These are phyloP conservation scores for Toxoplasma gondii DNA, from an alignment of 169 alveolate species.

Conservation along the genomic window DNA sequence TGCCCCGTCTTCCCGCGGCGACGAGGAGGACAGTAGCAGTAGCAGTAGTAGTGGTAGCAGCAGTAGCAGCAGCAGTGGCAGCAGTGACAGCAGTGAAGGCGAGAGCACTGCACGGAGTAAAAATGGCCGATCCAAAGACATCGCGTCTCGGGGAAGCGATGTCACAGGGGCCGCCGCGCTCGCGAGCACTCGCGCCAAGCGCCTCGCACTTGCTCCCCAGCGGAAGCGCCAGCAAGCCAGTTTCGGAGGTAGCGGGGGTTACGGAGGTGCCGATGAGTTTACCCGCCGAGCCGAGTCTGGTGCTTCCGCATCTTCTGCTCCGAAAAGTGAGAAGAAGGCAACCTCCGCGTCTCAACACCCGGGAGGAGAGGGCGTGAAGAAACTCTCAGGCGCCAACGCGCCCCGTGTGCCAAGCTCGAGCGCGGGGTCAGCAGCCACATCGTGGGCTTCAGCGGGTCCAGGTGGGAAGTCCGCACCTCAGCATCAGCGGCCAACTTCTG, in stretches of 20 bases:
- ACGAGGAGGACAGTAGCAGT: slow-evolving; percentile 2
- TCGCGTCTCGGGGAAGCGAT: not conserved
- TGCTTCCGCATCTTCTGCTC: not conserved
- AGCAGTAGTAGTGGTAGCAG: slow-evolving; percentile 37
- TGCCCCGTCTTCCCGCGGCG: not conserved
- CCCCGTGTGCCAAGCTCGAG: not conserved
- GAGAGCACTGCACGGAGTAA: not conserved
- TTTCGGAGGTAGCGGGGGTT: not conserved
- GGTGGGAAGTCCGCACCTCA: not conserved
- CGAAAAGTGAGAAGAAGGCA: not conserved
- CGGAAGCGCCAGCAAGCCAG: not conserved
- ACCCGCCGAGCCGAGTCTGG: not conserved
- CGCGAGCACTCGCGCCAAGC: not conserved
- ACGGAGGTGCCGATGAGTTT: not conserved
- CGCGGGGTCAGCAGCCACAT: not conserved
- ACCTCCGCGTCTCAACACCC: not conserved
- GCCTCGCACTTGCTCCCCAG: not conserved
- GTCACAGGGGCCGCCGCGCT: not conserved
- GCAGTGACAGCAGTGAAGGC: slow-evolving; percentile 36
- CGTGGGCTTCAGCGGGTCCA: not conserved
- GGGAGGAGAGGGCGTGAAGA: not conserved
- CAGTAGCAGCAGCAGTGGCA: slow-evolving; percentile 32
- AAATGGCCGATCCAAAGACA: not conserved
- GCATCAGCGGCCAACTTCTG: not conserved
- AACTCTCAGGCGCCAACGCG: not conserved